phyloP scores from a whole-genome alignment of 352 stramenopile species.

The Globisporangium yorkense region DNA sequence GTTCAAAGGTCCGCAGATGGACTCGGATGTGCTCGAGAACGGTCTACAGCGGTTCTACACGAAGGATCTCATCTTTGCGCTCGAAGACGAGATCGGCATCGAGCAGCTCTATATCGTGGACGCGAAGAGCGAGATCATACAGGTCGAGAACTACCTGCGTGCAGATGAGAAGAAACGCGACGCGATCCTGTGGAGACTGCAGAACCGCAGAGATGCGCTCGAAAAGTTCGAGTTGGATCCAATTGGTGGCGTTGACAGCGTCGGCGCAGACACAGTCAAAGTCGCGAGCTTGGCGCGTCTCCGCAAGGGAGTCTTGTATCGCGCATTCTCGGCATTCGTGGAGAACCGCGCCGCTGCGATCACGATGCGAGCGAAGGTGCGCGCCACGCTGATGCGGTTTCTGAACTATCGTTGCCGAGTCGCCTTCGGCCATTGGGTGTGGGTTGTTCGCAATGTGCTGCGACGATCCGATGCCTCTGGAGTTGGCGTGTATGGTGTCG shows the following conservation, averaged over 20 bases:
- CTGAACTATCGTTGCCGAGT: slow-evolving; percentile 20
- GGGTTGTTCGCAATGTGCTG: slow-evolving; percentile 5
- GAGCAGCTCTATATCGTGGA: slow-evolving; percentile 83
- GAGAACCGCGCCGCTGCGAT: slow-evolving; percentile 27
- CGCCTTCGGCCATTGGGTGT: slow-evolving; percentile 23
- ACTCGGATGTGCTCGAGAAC: slow-evolving; percentile 71
- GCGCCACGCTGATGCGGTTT: slow-evolving; percentile 19
- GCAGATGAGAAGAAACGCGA: slow-evolving; percentile 41
- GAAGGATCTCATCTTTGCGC: slow-evolving; percentile 57
- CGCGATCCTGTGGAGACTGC: slow-evolving; percentile 24
- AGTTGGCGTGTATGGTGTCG: slow-evolving; percentile 21
- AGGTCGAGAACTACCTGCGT: slow-evolving; percentile 65
- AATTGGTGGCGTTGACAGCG: slow-evolving; percentile 2
- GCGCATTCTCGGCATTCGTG: slow-evolving; percentile 44
- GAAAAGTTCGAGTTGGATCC: slow-evolving; percentile 43
- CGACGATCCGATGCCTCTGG: background rate
- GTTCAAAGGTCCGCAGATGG: slow-evolving; percentile 70
- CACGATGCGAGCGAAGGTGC: slow-evolving; percentile 38
- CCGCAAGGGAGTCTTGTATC: slow-evolving; percentile 33
- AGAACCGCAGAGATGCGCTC: slow-evolving; percentile 36
- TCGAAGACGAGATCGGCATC: slow-evolving; percentile 82
- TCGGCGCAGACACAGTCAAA: slow-evolving; percentile 2
- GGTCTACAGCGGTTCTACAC: slow-evolving; percentile 73
- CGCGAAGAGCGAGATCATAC: slow-evolving; percentile 62
- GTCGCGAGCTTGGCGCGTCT: slow-evolving; percentile 25